Evolutionary conservation across 768 basidiomycete species (phyloP), one percentile per base, ranked within the genome.

Genomic region (Tricholoma terreum): DNA sequence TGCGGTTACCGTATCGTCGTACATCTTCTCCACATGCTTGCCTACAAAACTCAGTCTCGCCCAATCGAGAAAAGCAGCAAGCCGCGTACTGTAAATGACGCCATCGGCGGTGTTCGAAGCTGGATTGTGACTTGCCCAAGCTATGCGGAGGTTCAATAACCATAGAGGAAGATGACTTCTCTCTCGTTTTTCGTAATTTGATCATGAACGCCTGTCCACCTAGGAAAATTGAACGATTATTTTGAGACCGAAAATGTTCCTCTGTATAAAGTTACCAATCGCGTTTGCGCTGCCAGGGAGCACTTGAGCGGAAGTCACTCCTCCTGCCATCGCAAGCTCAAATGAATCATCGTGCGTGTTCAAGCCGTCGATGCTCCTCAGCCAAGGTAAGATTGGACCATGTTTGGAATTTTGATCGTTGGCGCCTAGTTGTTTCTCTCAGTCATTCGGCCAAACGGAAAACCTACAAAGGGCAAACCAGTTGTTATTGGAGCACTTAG

Each of bases 151-250:
- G 89, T 46, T 97, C 94, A 35, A 97, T 75, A 10, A 94, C 68
- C 89, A 93, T 92, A 6, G 90, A 89, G 4, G 83, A 80, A 1
- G 91, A 80, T 0, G 91, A 88, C 21, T 86, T 83, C 60, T 92
- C 89, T 36, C 77, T 68, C 1, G 92, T 92, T 66, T 82, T 84
- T 17, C 95, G 83, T 22, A 92, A 76, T 69, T 97, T 97, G 64
- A 95, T 80, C 65, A 91, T 79, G 66, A 92, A 94, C 0, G 93
- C 90, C 68, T 95, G 91, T 4, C 94, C 94, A 50, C 89, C 93
- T 92, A 61, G 14, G n/a, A 34, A 48, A 22, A 36, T 48, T 15
- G 19, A 21, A 21, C 36, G 24, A 49, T 49, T 2, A 31, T 31
- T 31, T 48, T 31, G 34, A 42, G 12, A 53, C 22, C 53, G 7